Evolutionary conservation across 1,284 basidiomycete genomes (phyloP), one percentile per base, ranked within the genome.

Genomic region (Ceratobasidium sp.): DNA sequence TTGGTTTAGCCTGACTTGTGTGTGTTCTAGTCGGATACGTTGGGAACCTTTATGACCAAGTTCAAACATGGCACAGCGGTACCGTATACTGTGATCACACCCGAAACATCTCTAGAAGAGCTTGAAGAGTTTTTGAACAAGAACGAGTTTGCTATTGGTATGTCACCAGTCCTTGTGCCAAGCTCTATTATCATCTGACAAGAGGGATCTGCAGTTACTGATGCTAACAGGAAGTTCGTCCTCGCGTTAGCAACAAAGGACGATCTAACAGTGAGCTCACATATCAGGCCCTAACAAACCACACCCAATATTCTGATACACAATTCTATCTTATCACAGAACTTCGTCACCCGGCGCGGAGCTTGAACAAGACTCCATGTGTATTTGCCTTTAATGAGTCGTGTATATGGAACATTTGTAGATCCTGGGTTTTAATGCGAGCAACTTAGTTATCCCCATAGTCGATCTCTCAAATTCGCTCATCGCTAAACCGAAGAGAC

Each of bases 181-280:
- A 33, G 51, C 18, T 42, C 42, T 77, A 72, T 28, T 69, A 26
- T 61, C 46, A 23, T 55, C 53, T 40, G 42, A 20, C 39, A 23
- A 46, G 20, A n/a, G 56, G 7, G 20, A 70, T 73, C 77, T 79
- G 2, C 81, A 95, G 95, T 97, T 40, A 97, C 95, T 6, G 95
- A 97, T 84, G 85, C 86, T 61, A 89, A 90, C 72, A 90, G 95
- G 79, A 95, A 96, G 83, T 97, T 97, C 83, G 95, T 97, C 0
- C 88, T 97, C 49, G 95, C 89, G 0, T 92, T 97, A 0, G 95
- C 94, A 0, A 97, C 95, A 15, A 85, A 87, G 60, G 90, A 93
- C 58, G 95, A 97, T 84, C 85, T 97, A 26, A 91, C 95, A 84
- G 91, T 91, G 49, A 63, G 73, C 39, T 18, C 28, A n/a, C 4